Conservation (phyloP, 2,329 filamentous ascomycete species). For the Calonectria naviculata region DNA sequence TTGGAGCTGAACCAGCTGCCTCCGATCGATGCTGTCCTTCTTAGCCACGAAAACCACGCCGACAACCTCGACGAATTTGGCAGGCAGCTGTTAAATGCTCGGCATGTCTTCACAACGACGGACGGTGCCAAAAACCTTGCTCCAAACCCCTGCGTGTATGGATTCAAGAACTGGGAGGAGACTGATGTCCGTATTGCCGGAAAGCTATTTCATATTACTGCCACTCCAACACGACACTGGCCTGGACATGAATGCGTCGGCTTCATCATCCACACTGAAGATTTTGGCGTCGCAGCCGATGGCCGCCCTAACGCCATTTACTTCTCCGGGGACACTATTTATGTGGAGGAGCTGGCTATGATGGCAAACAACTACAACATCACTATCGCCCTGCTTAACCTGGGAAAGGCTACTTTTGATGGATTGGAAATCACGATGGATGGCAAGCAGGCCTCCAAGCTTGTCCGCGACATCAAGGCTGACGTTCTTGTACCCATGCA, state of each 20-base stretch:
- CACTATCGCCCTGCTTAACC: not conserved
- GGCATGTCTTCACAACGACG: not conserved
- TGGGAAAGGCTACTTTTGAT: not conserved
- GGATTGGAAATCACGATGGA: not conserved
- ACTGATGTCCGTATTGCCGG: not conserved
- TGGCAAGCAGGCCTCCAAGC: not conserved
- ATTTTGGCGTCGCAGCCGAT: not conserved
- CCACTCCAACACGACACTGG: not conserved
- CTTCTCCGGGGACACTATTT: not conserved
- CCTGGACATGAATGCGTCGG: not conserved
- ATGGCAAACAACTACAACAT: not conserved
- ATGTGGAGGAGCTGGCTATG: not conserved
- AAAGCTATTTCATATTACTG: not conserved
- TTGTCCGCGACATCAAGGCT: not conserved
- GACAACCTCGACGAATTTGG: not conserved
- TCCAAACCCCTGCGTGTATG: not conserved
- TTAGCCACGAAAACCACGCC: not conserved
- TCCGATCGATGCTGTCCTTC: not conserved
- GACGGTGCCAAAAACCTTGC: not conserved
- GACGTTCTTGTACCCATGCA: not conserved
- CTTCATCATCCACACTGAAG: not conserved
- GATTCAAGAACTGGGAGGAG: not conserved
- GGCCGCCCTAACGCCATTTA: not conserved
- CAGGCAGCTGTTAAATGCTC: not conserved
- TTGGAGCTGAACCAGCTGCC: not conserved